Evolutionary conservation across 768 basidiomycete species (phyloP), one percentile per base, ranked within the genome.

Genomic region (Dendrothele bispora): DNA sequence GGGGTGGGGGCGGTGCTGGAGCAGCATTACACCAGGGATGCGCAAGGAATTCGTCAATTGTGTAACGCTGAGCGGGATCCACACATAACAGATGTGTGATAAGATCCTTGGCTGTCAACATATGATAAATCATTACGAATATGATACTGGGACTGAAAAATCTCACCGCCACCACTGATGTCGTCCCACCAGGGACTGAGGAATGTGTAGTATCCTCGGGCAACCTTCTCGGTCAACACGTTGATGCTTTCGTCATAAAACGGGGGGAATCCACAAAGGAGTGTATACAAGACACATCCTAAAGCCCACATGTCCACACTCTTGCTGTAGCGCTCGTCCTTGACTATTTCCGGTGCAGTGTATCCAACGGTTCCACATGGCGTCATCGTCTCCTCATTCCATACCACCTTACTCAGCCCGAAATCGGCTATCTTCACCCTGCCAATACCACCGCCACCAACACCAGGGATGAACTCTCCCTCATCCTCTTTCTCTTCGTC

Each of bases 251-350:
- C 97, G 55, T 99, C 97, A 68, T 98, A 99, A 72, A 99, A 99
- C 1, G 97, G 97, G 38, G 89, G 90, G 67, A 98, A 97, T 43
- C 97, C 97, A 59, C 97, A 98, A 17, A 99, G 83, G 2, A 98
- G 77, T 2, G 97, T 99, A 70, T 99, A 99, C 1, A 99, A 77
- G n/a, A 99, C 97, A 66, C 97, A 99, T 32, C 97, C 97, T 29
- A 99, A 72, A 2, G 97, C 97, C 97, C 97, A 99, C 97, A 98
- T 98, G 63, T 99, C 97, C 46, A 98, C 95, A 59, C 89, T 92
- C 69, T 94, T 95, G 64, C 84, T 88, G 64, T 95, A 95, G 24
- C 93, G 80, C 70, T 99, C 95, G 62, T 98, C 97, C 70, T 98
- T 98, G 58, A 99, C 97, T 52, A 99, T 99, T 70, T 99, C 97